Evolutionary conservation across 805 yeast genomes (phyloP), one percentile per base, ranked within the genome.

Genomic region (Metschnikowia dekortorum): DNA sequence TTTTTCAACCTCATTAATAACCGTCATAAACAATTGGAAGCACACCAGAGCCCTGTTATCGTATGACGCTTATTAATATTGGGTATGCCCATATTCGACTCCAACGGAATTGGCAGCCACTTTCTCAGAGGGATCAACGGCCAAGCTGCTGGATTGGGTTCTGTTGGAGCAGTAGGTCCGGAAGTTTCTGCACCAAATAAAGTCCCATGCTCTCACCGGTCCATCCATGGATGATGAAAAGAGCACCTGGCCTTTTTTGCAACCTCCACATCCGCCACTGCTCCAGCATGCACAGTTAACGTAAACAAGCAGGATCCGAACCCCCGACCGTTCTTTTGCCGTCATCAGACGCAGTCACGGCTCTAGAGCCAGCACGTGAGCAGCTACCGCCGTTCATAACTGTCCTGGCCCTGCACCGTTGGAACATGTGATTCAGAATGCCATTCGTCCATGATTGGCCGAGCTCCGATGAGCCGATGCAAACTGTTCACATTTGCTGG

Each of bases 251-350:
- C 98, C 98, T 53, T 78, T 81, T 60, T 87, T 33, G 97, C 90
- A 70, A 94, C 91, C 60, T 81, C 85, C 10, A 94, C 85, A 4
- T 85, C 88, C 0, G 96, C 90, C 4, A 94, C 96, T 0, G 95
- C 85, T 1, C 96, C 82, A 1, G 87, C 79, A 62, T 94, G 99
- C 59, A 91, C 97, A 40, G 84, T 85, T 63, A 94, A 91, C 0
- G 99, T 94, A 33, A 85, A 90, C 26, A 92, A 76, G 67, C 96
- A 89, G 64, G 94, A 94, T 0, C 99, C 99, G 2, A 96, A 87
- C 94, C 99, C 99, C 99, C 94, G 13, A 94, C 87, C 67, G 94
- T 94, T 56, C 94, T 87, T 60, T 91, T 91, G 36, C 99, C 99
- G 65, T 94, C 99, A 63, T 92, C 98, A 1, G 96, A 81, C 2